Conservation (phyloP, 1,284 basidiomycete genomes). For the Malassezia psittaci region DNA sequence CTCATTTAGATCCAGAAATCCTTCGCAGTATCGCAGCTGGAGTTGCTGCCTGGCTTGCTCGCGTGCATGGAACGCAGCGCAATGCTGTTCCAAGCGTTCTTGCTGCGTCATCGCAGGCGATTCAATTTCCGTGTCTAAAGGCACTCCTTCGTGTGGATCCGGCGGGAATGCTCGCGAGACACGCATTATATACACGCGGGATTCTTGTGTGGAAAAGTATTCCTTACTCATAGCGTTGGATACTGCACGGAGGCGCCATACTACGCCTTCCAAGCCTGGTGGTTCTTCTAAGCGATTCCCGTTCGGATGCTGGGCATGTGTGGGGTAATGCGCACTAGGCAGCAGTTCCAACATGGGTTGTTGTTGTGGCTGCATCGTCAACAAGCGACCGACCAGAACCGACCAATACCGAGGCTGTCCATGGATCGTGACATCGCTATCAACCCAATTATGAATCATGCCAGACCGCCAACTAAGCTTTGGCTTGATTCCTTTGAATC, state of each 20-base stretch:
- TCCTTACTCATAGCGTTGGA: constrained; percentile 57
- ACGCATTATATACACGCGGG: constrained; percentile 59
- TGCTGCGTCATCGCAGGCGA: constrained; percentile 25
- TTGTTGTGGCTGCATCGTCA: constrained; percentile 38
- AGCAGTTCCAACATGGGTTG: constrained; percentile 58
- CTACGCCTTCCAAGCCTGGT: constrained; percentile 65
- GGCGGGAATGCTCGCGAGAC: constrained; percentile 59
- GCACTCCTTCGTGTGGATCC: constrained; percentile 29
- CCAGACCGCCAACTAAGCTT: constrained; percentile 66
- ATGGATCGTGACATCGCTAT: constrained; percentile 59
- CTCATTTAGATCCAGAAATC: constrained; percentile 60
- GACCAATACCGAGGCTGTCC: constrained; percentile 60
- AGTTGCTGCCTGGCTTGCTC: constrained; percentile 54
- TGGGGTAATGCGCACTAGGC: constrained; percentile 59
- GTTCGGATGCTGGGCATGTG: constrained; percentile 54
- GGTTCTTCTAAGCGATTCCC: constrained; percentile 60
- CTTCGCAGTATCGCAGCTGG: constrained; percentile 60
- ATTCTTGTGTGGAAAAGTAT: constrained; percentile 65
- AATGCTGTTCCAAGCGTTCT: constrained; percentile 43
- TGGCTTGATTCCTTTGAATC: constrained; percentile 56
- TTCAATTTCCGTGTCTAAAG: constrained; percentile 20
- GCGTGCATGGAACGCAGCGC: constrained; percentile 28
- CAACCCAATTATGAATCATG: constrained; percentile 68
- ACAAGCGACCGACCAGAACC: constrained; percentile 62
- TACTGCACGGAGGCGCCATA: constrained; percentile 59